Percentiles rank a stretch among this genome's conserved stretches.
These are phyloP conservation scores for Malassezia slooffiae DNA, from an alignment of 1,284 basidiomycete species.

Conservation along the genomic window DNA sequence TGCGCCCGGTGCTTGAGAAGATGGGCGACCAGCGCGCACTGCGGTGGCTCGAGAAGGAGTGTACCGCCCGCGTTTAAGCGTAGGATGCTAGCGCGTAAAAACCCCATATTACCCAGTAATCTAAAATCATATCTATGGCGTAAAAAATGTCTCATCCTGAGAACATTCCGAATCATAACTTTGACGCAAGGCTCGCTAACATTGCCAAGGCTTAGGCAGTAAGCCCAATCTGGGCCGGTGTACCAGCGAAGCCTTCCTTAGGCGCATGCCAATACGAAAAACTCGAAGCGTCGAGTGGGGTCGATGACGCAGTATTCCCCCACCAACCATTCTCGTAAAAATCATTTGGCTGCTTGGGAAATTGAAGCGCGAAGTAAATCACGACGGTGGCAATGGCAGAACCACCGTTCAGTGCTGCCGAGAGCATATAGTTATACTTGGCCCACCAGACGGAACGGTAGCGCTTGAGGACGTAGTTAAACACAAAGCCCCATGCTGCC, in stretches of 20 bases:
- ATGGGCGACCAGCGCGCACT: conserved; percentile 58
- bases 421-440: conserved; percentile 17
- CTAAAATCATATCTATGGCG: too few relatives aligned
- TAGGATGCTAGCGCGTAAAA: too few relatives aligned
- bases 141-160: too few relatives aligned
- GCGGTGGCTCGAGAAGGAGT: conserved; percentile 65
- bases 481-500: conserved; percentile 52
- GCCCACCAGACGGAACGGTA: conserved; percentile 3
- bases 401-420: conserved; percentile 12
- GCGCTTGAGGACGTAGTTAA: neutral
- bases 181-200: too few relatives aligned
- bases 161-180: too few relatives aligned
- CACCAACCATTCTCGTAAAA: conserved; percentile 12
- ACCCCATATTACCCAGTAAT: too few relatives aligned
- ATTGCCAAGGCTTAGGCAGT: too few relatives aligned
- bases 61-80: conserved; percentile 14
- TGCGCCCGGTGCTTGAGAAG: conserved; percentile 62
- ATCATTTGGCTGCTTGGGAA: neutral
- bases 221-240: conserved; percentile 1
- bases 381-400: conserved; percentile 11
- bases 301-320: conserved; percentile 6
- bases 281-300: neutral
- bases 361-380: conserved; percentile 13
- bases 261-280: neutral
- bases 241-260: neutral